Evolutionary conservation across 1,284 basidiomycete genomes (phyloP).

Genomic region (Ceratobasidium sp.): DNA sequence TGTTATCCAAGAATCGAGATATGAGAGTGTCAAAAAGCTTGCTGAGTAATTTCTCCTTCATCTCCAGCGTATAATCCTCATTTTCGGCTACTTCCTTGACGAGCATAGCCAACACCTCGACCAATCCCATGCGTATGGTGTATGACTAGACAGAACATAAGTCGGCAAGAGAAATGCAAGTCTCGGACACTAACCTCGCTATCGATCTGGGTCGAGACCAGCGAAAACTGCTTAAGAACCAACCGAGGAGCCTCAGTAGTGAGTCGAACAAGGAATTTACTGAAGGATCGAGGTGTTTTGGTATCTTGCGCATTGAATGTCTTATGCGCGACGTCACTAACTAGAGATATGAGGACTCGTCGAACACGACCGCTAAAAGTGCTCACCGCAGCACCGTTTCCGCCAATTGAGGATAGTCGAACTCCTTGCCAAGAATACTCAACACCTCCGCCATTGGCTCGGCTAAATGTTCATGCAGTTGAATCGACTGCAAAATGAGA

Average conservation of each 20-base stretch:
- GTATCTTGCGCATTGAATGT: constrained; percentile 83
- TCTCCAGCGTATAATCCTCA: constrained; percentile 65
- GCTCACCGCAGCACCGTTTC: constrained; percentile 82
- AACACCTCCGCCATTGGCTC: constrained; percentile 95
- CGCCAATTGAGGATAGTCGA: constrained; percentile 87
- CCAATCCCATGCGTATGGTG: constrained; percentile 92
- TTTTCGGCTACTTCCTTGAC: constrained; percentile 79
- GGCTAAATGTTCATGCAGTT: constrained; percentile 93
- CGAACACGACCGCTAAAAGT: background rate
- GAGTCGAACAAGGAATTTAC: constrained; percentile 84
- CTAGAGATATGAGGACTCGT: constrained; percentile 4
- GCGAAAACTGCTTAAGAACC: constrained; percentile 89
- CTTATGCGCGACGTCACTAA: constrained; percentile 80
- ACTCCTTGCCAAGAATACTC: constrained; percentile 82
- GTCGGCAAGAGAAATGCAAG: constrained; percentile 25
- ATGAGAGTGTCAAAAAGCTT: constrained; percentile 85
- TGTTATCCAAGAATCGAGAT: constrained; percentile 88
- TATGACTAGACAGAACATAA: constrained; percentile 72
- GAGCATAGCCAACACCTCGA: constrained; percentile 85
- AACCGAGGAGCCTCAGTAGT: constrained; percentile 86
- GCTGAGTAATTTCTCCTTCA: constrained; percentile 84
- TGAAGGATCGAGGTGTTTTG: constrained; percentile 89
- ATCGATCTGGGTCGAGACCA: constrained; percentile 88
- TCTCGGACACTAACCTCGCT: constrained; percentile 73
- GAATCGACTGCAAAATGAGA: constrained; percentile 89